Conservation (phyloP, 768 basidiomycete genomes). For the Leccinum variicolor region DNA sequence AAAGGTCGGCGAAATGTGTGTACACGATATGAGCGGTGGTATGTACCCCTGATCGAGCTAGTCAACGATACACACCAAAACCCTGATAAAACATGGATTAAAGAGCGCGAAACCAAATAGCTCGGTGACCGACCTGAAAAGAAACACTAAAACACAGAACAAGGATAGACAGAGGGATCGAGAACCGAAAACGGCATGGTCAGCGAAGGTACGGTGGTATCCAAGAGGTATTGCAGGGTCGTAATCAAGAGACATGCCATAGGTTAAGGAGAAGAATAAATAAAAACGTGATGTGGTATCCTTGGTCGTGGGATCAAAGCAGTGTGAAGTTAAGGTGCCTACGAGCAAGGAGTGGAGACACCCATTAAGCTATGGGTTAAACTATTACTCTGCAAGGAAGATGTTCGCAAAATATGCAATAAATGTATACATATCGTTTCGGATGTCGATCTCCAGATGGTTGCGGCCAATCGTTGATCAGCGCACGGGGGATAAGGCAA, state of each 20-base stretch:
- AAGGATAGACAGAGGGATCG: not conserved
- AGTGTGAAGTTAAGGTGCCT: conserved; percentile 3
- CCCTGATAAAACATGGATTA: conserved; percentile 3
- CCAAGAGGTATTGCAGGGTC: conserved; percentile 20
- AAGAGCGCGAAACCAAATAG: not conserved
- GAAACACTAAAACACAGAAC: not conserved
- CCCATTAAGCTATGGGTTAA: conserved; percentile 21
- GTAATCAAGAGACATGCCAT: conserved; percentile 7
- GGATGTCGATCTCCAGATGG: not conserved
- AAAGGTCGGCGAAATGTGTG: not conserved
- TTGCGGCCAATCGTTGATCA: not conserved
- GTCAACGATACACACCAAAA: conserved; percentile 10
- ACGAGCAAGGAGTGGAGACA: conserved; percentile 9
- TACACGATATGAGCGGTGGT: conserved; percentile 10
- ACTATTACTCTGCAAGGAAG: conserved; percentile 15
- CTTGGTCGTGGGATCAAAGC: conserved; percentile 4
- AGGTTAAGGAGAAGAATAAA: conserved; percentile 6
- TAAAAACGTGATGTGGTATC: conserved; percentile 13
- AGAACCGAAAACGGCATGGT: conserved; percentile 1
- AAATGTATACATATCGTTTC: conserved; percentile 22
- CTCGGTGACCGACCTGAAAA: conserved; percentile 2
- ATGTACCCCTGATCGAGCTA: conserved; percentile 15
- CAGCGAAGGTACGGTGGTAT: conserved; percentile 19
- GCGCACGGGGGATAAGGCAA: not conserved
- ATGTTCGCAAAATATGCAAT: conserved; percentile 22